These are phyloP conservation scores for Colletotrichum liriopes DNA, from an alignment of 2,329 filamentous ascomycete genomes.

Conservation along the genomic window DNA sequence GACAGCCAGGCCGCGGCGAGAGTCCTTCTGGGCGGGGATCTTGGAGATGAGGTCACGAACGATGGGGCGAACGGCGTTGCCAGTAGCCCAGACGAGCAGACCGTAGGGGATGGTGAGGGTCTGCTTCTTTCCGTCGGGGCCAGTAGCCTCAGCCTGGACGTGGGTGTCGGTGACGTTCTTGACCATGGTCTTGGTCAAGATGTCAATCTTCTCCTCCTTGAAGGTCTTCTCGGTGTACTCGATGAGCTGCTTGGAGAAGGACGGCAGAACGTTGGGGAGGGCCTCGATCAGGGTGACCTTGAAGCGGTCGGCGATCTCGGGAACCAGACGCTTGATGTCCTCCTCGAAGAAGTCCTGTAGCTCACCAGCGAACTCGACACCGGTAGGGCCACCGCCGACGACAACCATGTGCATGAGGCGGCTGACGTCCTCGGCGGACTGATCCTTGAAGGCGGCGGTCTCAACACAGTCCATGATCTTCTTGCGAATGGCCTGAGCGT, in stretches of 20 bases:
- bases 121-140: slow-evolving; percentile 88
- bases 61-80: slow-evolving; percentile 91
- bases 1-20: slow-evolving; percentile 92
- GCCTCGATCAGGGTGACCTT: slow-evolving; percentile 98
- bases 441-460: slow-evolving; percentile 98
- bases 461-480: slow-evolving; percentile 99
- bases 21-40: slow-evolving; percentile 95
- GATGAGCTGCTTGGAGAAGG: slow-evolving; percentile 99
- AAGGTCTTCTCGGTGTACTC: slow-evolving; percentile 99
- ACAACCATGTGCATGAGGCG: slow-evolving; percentile 98
- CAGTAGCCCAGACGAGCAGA: slow-evolving; percentile 97
- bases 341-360: slow-evolving; percentile 99
- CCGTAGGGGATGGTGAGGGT: slow-evolving; percentile 90
- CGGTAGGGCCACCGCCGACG: slow-evolving; percentile 92
- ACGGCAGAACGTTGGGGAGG: slow-evolving; percentile 94
- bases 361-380: slow-evolving; percentile 98
- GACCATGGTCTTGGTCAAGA: slow-evolving; percentile 99
- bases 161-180: slow-evolving; percentile 95
- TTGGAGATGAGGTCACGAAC: slow-evolving; percentile 93
- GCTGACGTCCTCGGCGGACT: slow-evolving; percentile 88
- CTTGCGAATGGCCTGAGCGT: slow-evolving; percentile 96
- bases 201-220: slow-evolving; percentile 98
- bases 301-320: slow-evolving; percentile 95
- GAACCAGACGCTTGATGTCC: slow-evolving; percentile 98
- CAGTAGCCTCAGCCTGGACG: slow-evolving; percentile 89